A percentile compares a stretch with the other conserved stretches of the same genome.
Evolutionary conservation across 2,329 filamentous ascomycete genomes (phyloP).

Genomic region (Thielaviopsis ethacetica): DNA sequence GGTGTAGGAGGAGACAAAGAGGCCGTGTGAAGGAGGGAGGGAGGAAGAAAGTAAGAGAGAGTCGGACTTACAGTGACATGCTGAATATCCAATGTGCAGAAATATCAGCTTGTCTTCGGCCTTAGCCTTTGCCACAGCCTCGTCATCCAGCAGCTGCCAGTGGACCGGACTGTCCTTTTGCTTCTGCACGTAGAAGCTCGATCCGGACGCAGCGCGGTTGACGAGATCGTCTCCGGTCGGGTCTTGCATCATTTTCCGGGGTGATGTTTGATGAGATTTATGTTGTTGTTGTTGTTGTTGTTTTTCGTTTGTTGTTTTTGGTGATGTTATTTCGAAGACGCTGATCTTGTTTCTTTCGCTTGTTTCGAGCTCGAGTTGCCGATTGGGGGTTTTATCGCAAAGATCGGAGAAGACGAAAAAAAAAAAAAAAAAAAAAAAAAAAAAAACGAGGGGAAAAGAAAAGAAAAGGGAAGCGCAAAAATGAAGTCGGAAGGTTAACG

Average conservation of each 20-base stretch:
- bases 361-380: background rate
- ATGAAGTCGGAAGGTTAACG: too few relatives aligned
- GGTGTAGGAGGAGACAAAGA: too few relatives aligned
- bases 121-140: constrained; percentile 61
- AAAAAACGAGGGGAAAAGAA: background rate
- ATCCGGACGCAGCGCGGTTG: constrained; percentile 23
- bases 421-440: background rate
- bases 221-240: constrained; percentile 4
- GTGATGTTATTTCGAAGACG: background rate
- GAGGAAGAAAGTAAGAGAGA: constrained; percentile 10
- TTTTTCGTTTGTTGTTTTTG: background rate
- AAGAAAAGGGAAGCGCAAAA: background rate
- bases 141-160: constrained; percentile 78
- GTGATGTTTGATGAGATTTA: background rate
- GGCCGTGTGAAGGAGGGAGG: background rate
- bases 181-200: constrained; percentile 45
- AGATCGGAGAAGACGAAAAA: background rate
- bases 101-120: constrained; percentile 79
- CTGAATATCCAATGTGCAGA: constrained; percentile 84
- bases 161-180: constrained; percentile 70
- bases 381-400: background rate
- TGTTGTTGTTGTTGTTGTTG: too few relatives aligned
- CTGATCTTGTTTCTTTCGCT: too few relatives aligned
- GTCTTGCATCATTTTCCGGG: constrained; percentile 1
- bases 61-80: constrained; percentile 66